phyloP scores from a whole-genome alignment of 2,329 filamentous ascomycete species.

The Aspergillus aculeatus region DNA sequence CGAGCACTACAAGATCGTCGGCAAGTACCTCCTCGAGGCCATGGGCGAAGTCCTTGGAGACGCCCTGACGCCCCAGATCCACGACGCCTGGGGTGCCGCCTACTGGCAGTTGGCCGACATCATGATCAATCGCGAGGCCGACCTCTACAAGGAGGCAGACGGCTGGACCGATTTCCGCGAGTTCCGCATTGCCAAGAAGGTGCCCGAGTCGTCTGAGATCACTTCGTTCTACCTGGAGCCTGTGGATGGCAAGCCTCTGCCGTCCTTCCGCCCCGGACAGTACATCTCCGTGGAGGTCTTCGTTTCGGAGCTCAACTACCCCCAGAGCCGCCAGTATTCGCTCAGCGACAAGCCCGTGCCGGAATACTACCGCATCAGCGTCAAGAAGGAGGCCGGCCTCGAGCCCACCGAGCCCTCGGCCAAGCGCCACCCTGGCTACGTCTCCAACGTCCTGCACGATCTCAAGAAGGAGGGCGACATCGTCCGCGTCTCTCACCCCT shows the following conservation, averaged over 20 bases:
- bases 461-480: conserved; percentile 60
- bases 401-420: conserved; percentile 46
- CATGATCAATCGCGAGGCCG: conserved; percentile 65
- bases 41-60: conserved; percentile 67
- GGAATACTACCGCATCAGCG: conserved; percentile 66
- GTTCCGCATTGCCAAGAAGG: conserved; percentile 65
- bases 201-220: conserved; percentile 66
- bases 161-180: conserved; percentile 66
- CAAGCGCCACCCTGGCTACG: conserved; percentile 58
- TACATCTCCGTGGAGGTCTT: conserved; percentile 65
- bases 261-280: conserved; percentile 66
- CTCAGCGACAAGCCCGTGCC: conserved; percentile 64
- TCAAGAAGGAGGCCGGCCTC: conserved; percentile 65
- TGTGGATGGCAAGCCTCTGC: conserved; percentile 60
- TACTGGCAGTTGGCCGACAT: conserved; percentile 73
- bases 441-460: conserved; percentile 70
- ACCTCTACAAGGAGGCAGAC: conserved; percentile 61
- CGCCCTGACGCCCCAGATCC: conserved; percentile 64
- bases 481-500: conserved; percentile 66
- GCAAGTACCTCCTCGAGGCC: conserved; percentile 65
- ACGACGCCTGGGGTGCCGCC: conserved; percentile 67
- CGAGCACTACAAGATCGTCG: conserved; percentile 70
- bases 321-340: conserved; percentile 71
- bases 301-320: conserved; percentile 59
- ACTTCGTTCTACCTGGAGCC: conserved; percentile 70